Evolutionary conservation across 129 eudicot genomes (phyloP).

Genomic region (Apium graveolens): DNA sequence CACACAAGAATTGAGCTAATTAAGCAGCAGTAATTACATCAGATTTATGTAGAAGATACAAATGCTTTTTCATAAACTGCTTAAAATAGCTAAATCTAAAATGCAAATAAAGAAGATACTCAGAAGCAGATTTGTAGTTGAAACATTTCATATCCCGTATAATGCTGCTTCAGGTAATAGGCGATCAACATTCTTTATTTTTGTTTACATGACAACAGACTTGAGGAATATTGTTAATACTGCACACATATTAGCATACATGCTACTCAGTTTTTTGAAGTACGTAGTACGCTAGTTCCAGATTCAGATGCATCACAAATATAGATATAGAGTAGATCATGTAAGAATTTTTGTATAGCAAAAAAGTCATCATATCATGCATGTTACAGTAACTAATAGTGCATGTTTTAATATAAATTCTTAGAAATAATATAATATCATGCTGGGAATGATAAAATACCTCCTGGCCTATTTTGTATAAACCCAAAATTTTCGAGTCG

Average conservation of each 20-base stretch:
- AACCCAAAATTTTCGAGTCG: slow-evolving; percentile 96
- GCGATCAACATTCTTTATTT: not conserved
- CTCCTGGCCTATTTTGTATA: slow-evolving; percentile 98
- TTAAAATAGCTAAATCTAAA: not conserved
- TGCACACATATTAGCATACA: not conserved
- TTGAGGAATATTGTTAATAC: not conserved
- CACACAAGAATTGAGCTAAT: not conserved
- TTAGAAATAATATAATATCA: not conserved
- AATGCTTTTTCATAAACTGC: not conserved
- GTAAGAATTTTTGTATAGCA: not conserved
- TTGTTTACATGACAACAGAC: not conserved
- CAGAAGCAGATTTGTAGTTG: not conserved
- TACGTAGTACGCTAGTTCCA: not conserved
- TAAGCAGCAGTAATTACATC: not conserved
- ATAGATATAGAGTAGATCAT: not conserved
- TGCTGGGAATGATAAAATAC: slow-evolving; percentile 27
- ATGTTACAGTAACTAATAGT: not conserved
- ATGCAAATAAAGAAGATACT: not conserved
- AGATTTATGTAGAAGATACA: no score
- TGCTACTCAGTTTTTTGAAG: not conserved
- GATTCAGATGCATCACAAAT: not conserved
- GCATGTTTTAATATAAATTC: not conserved
- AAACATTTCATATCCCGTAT: not conserved
- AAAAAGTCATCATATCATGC: not conserved
- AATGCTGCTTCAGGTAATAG: not conserved